A percentile compares a stretch with the other conserved stretches of the same genome.
Conservation (phyloP, 192 early-diverging fungal genomes). For the Backusella psychrophila region DNA sequence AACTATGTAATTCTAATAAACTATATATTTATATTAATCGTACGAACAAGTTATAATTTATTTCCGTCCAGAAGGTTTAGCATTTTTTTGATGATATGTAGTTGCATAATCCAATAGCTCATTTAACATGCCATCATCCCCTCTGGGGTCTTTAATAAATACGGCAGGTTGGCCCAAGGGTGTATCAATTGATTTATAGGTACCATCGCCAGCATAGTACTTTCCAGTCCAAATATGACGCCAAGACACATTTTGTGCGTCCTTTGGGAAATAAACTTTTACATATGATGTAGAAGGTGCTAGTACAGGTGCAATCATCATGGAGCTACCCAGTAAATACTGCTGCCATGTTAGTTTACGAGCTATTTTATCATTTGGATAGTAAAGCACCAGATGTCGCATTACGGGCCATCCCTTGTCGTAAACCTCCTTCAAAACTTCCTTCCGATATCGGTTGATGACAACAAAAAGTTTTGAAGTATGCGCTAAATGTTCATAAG, state of each 20-base stretch:
- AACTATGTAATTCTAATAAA: not conserved
- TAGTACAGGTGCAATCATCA: conserved; percentile 38
- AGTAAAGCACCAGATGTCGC: conserved; percentile 37
- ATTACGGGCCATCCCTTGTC: conserved; percentile 37
- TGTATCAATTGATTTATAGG: conserved; percentile 26
- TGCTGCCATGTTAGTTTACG: conserved; percentile 39
- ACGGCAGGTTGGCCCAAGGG: conserved; percentile 38
- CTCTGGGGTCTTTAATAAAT: conserved; percentile 39
- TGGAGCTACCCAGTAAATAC: conserved; percentile 33
- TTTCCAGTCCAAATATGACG: conserved; percentile 37
- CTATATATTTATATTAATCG: not conserved
- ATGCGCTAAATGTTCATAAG: conserved; percentile 28
- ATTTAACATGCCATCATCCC: conserved; percentile 25
- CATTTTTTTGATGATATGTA: conserved; percentile 6
- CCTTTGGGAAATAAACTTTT: conserved; percentile 41
- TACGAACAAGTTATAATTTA: not conserved
- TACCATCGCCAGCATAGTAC: conserved; percentile 30
- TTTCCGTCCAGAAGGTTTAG: not conserved
- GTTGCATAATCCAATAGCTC: conserved; percentile 25
- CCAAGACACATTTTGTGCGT: conserved; percentile 21
- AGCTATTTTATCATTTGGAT: conserved; percentile 29
- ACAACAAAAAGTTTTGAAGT: conserved; percentile 28
- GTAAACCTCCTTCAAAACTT: conserved; percentile 31
- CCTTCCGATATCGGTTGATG: conserved; percentile 27
- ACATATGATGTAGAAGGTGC: conserved; percentile 23